phyloP scores from a whole-genome alignment of 2,329 filamentous ascomycete species.

The Neofusicoccum kwambonambiense region DNA sequence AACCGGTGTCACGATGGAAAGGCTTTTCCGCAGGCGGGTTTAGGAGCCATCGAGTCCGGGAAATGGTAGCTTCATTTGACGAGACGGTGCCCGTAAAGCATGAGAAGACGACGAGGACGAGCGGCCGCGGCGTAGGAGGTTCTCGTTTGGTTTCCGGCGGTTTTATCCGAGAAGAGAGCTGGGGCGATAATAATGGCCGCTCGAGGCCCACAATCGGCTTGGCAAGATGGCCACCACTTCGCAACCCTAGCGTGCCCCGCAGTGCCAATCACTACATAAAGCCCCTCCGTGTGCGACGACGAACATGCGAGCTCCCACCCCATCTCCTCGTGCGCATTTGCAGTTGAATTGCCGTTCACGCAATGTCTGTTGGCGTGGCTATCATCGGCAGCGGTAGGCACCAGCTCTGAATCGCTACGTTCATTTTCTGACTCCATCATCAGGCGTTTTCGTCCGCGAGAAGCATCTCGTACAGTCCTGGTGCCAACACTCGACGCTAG shows the following conservation, averaged over 20 bases:
- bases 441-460: slow-evolving; percentile 59
- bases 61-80: no score
- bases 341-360: not conserved
- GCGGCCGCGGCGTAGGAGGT: not conserved
- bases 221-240: not conserved
- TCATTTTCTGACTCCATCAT: not conserved
- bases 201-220: not conserved
- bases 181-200: not conserved
- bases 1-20: no score
- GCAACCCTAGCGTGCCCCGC: not conserved
- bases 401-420: not conserved
- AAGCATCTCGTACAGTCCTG: slow-evolving; percentile 55
- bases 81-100: no score
- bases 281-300: not conserved
- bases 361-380: slow-evolving; percentile 53
- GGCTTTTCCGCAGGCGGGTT: no score
- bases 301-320: not conserved
- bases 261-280: not conserved
- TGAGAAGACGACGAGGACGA: no score
- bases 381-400: slow-evolving; percentile 57
- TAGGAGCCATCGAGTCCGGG: no score
- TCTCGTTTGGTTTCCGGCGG: not conserved
- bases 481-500: not conserved
- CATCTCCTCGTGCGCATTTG: no score
- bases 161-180: not conserved